phyloP scores from a whole-genome alignment of 148 eudicot species.

The Vaccinium myrtillus region DNA sequence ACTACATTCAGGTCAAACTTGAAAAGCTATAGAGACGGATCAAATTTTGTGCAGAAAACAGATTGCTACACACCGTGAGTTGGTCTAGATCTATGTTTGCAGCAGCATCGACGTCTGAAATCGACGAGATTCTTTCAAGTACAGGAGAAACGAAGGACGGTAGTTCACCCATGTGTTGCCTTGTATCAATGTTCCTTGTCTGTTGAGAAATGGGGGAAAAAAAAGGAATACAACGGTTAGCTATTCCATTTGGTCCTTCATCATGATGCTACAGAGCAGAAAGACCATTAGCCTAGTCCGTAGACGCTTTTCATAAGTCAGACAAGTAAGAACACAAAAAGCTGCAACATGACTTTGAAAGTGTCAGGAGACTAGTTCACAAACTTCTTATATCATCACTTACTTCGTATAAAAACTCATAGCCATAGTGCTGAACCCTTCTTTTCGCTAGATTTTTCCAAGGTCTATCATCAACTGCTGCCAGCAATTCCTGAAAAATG shows the following conservation, averaged over 20 bases:
- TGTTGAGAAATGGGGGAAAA: slow-evolving; percentile 32
- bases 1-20: background rate
- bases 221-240: background rate
- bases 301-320: background rate
- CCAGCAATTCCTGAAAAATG: slow-evolving; percentile 76
- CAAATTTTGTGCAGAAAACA: slow-evolving; percentile 7
- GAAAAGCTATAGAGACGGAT: background rate
- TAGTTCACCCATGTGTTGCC: slow-evolving; percentile 72
- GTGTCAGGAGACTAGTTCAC: background rate
- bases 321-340: background rate
- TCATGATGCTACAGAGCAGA: background rate
- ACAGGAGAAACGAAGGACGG: slow-evolving; percentile 71
- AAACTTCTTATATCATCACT: slow-evolving; percentile 21
- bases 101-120: slow-evolving; percentile 47
- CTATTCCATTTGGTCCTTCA: background rate
- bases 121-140: slow-evolving; percentile 52
- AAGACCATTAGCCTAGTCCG: background rate
- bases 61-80: slow-evolving; percentile 54
- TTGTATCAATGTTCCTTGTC: slow-evolving; percentile 83
- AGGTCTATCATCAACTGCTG: slow-evolving; percentile 79
- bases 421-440: slow-evolving; percentile 96
- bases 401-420: slow-evolving; percentile 86
- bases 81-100: slow-evolving; percentile 57
- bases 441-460: slow-evolving; percentile 90
- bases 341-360: background rate